phyloP scores from a whole-genome alignment of 208 protist species.

The Tritrichomonas musculus region DNA sequence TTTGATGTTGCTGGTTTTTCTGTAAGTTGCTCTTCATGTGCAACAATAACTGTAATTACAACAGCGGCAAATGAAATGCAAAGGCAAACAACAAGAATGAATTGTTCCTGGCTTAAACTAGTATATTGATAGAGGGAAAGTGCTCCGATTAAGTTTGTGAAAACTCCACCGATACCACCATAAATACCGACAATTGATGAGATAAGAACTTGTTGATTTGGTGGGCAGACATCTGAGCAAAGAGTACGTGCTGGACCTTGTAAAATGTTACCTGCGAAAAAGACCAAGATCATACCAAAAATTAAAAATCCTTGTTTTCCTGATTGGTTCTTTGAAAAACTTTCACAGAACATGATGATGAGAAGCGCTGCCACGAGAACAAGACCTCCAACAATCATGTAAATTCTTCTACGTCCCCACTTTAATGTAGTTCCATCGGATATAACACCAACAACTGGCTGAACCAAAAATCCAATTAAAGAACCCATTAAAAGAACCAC shows the following conservation, averaged over 20 bases:
- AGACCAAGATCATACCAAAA: too few relatives aligned
- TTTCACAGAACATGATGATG: background rate
- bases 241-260: background rate
- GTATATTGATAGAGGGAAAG: background rate
- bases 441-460: too few relatives aligned
- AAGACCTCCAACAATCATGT: background rate
- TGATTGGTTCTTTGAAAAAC: too few relatives aligned
- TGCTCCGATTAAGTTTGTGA: background rate
- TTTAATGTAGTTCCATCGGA: too few relatives aligned
- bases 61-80: background rate
- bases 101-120: background rate
- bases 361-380: background rate
- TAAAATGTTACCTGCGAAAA: background rate
- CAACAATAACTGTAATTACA: background rate
- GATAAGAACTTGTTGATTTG: background rate
- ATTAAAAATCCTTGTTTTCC: too few relatives aligned
- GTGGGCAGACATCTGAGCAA: background rate
- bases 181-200: background rate
- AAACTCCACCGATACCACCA: background rate
- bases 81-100: background rate
- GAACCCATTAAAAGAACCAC: too few relatives aligned
- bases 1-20: background rate
- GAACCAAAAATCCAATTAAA: too few relatives aligned
- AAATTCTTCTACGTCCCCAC: background rate
- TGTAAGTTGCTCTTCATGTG: background rate